Base-by-base conservation (phyloP, 164 flowering plant genomes). In the Piper longum region DNA sequence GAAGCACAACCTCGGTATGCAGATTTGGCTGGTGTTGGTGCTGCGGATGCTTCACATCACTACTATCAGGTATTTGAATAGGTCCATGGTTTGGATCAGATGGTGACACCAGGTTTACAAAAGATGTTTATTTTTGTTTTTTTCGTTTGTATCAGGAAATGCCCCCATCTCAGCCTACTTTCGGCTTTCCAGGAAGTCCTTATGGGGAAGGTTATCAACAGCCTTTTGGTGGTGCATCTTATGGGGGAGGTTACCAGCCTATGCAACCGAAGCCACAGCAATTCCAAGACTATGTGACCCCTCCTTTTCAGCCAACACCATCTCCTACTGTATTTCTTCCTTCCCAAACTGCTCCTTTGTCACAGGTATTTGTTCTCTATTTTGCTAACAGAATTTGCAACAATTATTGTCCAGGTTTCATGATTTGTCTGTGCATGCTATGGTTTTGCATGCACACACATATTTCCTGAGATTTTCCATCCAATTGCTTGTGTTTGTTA, bases 171-270 rank as follows among this genome's bases (percentile, higher is more conserved):
- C 56, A 36, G n/a, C 19, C 72, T 45, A 91, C 73, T 59, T 82
- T 71, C 26, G 70, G 68, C 13, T 52, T 74, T 65, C 69, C 88
- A 45, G 64, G 70, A 52, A 81, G 75, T 74, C 78, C 81, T n/a
- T 89, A 88, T 71, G 75, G 74, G 69, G 86, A 76, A 42, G 79
- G 65, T 59, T 82, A 85, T 79, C 89, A 80, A 62, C 89, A 76
- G 66, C 66, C 80, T 43, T 64, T 64, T 64, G 66, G 59, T 56
- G 17, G 77, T 76, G 42, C 82, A 56, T 78, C 82, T 56, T 78
- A 77, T 78, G 76, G 68, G 11, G 56, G 42, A 45, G 56, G 39
- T 41, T 85, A 82, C 78, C 71, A 69, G 52, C 59, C 67, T 18
- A 43, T 59, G 52, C 67, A 63, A 40, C 63, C 45, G 16, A 69